Base-by-base conservation (phyloP, 805 yeast species). In the Starmerella potacharoeniae region DNA sequence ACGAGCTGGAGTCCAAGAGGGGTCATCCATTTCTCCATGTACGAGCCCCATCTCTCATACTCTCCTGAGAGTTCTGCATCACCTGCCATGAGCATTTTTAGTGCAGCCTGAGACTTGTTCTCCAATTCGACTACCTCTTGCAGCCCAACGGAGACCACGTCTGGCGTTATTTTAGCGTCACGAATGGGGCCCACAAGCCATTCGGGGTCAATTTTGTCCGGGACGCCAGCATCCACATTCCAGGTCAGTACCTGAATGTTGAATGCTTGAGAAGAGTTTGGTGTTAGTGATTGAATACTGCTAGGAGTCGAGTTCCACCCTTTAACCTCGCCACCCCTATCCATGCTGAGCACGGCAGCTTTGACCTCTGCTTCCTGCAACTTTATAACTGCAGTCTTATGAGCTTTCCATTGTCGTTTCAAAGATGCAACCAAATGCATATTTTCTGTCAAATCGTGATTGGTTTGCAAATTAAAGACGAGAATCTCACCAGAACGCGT, bases 71-170 rank as follows among this genome's bases (percentile, higher is more conserved):
- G 67, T 68, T 45, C 79, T 2, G 51, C 49, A 70, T 48, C 88
- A 70, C 61, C 80, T 79, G 58, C 73, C 70, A 62, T 56, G 22
- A 71, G 62, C 53, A 72, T 56, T 36, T 65, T 66, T 51, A 67
- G 79, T 64, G 93, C 95, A 0, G 86, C 80, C 42, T 84, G 80
- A 55, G 89, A 76, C 81, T 88, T 87, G 64, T 86, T 85, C 13
- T 91, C 87, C 45, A 93, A 72, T 64, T 90, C 97, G 11, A 89
- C 82, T 36, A 90, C 82, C 64, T 93, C 98, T 68, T 93, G 95
- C 40, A 93, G 73, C 2, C 96, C 97, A 58, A 93, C 75, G 1
- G 83, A 84, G 22, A 86, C 81, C 2, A 90, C 67, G 63, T 91
- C 96, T 5, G 37, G 14, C 5, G 36, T 29, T 7, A 5, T 44